Percentiles rank a stretch among this genome's conserved stretches.
Conservation (phyloP, 2,329 filamentous ascomycete species). For the Sarocladium kiliense region DNA sequence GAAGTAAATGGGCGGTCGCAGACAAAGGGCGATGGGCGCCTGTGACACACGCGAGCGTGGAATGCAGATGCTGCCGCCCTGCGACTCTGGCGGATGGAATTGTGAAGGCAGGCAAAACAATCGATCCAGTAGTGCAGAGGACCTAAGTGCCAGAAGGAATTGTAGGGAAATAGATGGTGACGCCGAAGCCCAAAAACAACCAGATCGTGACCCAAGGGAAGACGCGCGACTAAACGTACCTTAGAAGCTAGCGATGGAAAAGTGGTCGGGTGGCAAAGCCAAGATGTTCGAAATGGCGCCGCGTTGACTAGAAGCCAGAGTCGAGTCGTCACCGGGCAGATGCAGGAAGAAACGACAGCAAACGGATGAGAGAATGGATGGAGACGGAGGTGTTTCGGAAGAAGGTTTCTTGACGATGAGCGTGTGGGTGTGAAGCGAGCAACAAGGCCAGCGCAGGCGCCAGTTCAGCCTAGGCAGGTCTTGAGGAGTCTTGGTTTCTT, state of each 20-base stretch:
- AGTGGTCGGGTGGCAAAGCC: constrained; percentile 3
- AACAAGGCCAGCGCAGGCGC: not conserved
- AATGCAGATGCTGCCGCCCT: not conserved
- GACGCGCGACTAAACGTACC: constrained; percentile 5
- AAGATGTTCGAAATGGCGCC: not conserved
- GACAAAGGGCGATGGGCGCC: not conserved
- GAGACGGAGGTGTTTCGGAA: constrained; percentile 7
- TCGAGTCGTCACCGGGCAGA: not conserved
- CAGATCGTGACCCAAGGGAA: not conserved
- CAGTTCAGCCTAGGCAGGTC: constrained; percentile 1
- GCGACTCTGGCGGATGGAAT: not conserved
- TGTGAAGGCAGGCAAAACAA: not conserved
- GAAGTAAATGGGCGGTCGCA: constrained; percentile 1
- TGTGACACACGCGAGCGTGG: not conserved
- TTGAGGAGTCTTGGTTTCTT: not conserved
- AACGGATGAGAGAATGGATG: constrained; percentile 2
- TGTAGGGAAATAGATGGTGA: not conserved
- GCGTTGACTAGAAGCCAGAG: not conserved
- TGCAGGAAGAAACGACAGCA: constrained; percentile 2
- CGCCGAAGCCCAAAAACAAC: not conserved
- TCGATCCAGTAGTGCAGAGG: not conserved
- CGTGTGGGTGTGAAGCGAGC: constrained; percentile 5
- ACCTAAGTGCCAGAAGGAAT: not conserved
- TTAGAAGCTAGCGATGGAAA: not conserved
- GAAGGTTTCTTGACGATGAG: constrained; percentile 8